Base-by-base conservation (phyloP, 176 grass and related monocot genomes). In the Cenchrus fungigraminus region DNA sequence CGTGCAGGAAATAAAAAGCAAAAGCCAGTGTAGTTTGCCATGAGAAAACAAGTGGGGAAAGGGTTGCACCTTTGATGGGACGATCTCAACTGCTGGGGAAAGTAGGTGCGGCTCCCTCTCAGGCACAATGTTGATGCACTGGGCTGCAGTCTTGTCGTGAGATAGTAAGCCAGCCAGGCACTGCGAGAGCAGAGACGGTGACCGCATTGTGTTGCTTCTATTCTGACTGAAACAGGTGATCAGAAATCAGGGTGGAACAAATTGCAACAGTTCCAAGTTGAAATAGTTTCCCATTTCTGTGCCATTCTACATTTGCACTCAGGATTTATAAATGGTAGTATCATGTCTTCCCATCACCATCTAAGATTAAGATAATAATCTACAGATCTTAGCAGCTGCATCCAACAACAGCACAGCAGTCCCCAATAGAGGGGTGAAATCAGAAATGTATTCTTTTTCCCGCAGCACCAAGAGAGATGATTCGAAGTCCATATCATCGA, bases 71-170 rank as follows among this genome's bases (percentile, higher is more conserved):
- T 90, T 93, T 29, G 91, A 83, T 54, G 91, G 91, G 70, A 93
- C 51, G 54, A 93, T 90, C 65, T 93, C 91, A 47, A 93, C 85
- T n/a, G 91, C 88, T 55, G 88, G 91, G 15, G 91, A 90, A 19
- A 82, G 82, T 19, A 82, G 77, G 67, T 90, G 81, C 37, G 74
- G 58, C 42, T 93, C 91, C 34, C 81, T 93, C 80, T 93, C 91
- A 22, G 80, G 78, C 20, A 88, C 91, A 10, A 85, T 68, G 83
- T 84, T 87, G 68, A 87, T 85, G 50, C 81, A 74, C 73, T 90
- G 82, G 5, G 72, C 69, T 45, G 70, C 79, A 22, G 88, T 50
- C 72, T 77, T 92, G 46, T 89, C 91, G 42, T 92, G 90, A 37
- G 91, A 74, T n/a, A 87, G 29, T 28, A 93, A 87, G 1, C 88